Evolutionary conservation across 2,329 filamentous ascomycete species (phyloP).

Genomic region (Talaromyces sp.): DNA sequence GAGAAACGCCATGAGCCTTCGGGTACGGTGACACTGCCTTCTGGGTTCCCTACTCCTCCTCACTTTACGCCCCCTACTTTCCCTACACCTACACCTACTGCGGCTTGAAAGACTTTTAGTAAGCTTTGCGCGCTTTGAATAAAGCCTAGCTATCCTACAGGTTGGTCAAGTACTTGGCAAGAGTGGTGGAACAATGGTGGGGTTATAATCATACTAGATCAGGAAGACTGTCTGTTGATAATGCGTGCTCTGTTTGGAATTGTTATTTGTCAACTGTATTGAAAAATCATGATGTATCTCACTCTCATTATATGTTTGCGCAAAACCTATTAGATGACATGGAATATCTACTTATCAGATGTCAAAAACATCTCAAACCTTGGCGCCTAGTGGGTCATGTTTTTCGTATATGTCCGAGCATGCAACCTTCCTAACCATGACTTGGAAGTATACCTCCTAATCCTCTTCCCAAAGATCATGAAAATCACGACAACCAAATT

Average conservation of each 20-base stretch:
- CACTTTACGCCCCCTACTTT: neutral
- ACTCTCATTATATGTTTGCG: neutral
- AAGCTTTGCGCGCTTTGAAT: neutral
- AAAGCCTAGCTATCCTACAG: neutral
- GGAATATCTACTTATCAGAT: neutral
- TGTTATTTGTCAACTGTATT: neutral
- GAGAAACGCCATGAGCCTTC: neutral
- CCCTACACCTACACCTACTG: neutral
- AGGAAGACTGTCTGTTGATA: neutral
- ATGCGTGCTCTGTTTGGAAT: neutral
- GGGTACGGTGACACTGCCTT: neutral
- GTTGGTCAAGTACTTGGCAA: neutral
- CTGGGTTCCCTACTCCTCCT: neutral
- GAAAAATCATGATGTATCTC: neutral
- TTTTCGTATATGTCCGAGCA: slow-evolving; percentile 29
- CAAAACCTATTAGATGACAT: neutral
- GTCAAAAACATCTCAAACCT: neutral
- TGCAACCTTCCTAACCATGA: slow-evolving; percentile 51
- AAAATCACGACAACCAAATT: slow-evolving; percentile 50
- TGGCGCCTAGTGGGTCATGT: slow-evolving; percentile 4
- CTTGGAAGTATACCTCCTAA: slow-evolving; percentile 44
- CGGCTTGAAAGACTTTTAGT: neutral
- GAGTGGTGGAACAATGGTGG: neutral
- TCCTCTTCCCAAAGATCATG: slow-evolving; percentile 51
- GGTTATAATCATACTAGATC: neutral